Percentiles rank a stretch among this genome's conserved stretches.
Evolutionary conservation across 2,329 filamentous ascomycete species (phyloP).

Genomic region (Corynespora cassiicola): DNA sequence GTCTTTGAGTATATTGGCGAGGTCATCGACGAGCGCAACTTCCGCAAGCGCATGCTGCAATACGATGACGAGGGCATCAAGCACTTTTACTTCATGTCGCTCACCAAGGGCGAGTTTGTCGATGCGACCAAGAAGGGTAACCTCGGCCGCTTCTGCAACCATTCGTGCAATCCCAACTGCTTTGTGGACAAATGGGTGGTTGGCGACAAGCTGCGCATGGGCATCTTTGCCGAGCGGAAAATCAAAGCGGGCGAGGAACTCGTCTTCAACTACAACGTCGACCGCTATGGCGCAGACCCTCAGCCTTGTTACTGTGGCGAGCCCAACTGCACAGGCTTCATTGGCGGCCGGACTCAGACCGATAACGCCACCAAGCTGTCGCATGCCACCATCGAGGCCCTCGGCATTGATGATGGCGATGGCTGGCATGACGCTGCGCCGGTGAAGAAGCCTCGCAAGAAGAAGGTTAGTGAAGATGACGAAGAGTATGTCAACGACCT

Average conservation of each 20-base stretch:
- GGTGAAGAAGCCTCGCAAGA: constrained; percentile 88
- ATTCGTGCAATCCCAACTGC: constrained; percentile 98
- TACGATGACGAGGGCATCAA: constrained; percentile 98
- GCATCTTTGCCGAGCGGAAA: constrained; percentile 89
- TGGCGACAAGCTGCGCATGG: constrained; percentile 96
- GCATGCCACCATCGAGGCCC: constrained; percentile 86
- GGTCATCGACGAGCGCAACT: constrained; percentile 91
- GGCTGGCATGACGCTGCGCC: constrained; percentile 92
- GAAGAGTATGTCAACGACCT: constrained; percentile 95
- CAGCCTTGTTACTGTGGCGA: constrained; percentile 97
- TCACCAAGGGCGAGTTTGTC: constrained; percentile 94
- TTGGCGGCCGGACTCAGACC: constrained; percentile 97
- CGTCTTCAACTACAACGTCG: constrained; percentile 99
- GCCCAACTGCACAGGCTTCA: constrained; percentile 92
- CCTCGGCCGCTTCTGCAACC: constrained; percentile 95
- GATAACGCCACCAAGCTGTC: constrained; percentile 93
- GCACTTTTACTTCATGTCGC: constrained; percentile 99
- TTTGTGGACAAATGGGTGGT: constrained; percentile 99
- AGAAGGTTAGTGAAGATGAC: constrained; percentile 89
- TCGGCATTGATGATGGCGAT: constrained; percentile 92
- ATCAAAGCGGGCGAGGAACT: constrained; percentile 91
- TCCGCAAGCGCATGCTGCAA: constrained; percentile 86
- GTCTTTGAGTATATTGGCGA: constrained; percentile 99
- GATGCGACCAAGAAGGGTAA: constrained; percentile 98
- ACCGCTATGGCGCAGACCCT: constrained; percentile 94